These are phyloP conservation scores for Acacia concinna DNA, from an alignment of 331 rosid genomes.

Conservation along the genomic window DNA sequence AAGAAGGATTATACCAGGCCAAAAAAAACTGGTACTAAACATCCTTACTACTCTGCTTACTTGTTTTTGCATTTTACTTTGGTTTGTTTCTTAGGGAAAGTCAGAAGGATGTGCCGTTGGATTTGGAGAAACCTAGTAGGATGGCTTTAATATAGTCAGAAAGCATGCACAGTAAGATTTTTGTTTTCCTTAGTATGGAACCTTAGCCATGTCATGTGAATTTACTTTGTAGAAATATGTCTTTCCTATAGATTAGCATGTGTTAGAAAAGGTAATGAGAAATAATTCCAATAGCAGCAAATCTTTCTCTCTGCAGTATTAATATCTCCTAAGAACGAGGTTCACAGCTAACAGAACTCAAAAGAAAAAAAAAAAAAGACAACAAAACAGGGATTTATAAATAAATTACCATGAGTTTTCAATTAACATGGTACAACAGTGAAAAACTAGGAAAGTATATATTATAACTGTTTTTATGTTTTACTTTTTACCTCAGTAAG, in stretches of 20 bases:
- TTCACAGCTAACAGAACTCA: background rate
- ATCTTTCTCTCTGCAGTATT: background rate
- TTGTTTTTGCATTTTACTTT: background rate
- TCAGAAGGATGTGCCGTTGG: slow-evolving; percentile 2
- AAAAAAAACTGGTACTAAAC: background rate
- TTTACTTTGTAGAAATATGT: background rate
- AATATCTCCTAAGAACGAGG: background rate
- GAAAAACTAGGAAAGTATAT: background rate
- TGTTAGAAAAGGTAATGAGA: background rate
- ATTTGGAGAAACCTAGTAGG: background rate
- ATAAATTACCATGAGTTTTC: background rate
- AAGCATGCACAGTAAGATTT: slow-evolving; percentile 15
- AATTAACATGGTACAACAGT: background rate
- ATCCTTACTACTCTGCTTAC: background rate
- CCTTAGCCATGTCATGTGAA: background rate
- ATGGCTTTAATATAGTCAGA: background rate
- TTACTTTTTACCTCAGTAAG: background rate
- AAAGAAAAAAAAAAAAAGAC: background rate
- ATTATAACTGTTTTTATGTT: background rate
- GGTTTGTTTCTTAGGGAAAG: background rate
- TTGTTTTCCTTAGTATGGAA: background rate
- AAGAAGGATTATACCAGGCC: too few relatives aligned
- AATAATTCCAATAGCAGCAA: background rate
- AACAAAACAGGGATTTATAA: background rate
- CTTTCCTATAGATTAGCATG: background rate